Evolutionary conservation across 208 protist genomes (phyloP), one percentile per base, ranked within the genome.

Genomic region (Acanthamoeba royreba): DNA sequence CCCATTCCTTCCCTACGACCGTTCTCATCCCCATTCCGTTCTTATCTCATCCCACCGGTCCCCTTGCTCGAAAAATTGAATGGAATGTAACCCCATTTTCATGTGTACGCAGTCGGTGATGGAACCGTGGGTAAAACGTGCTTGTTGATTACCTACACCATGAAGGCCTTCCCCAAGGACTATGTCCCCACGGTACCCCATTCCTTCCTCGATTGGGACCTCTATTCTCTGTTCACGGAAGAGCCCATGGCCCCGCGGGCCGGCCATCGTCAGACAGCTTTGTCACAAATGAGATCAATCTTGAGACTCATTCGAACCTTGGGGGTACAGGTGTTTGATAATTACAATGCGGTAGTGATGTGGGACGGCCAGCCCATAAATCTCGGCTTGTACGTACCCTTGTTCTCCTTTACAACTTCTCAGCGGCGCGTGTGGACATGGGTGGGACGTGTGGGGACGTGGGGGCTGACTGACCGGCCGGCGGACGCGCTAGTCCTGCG

Each of bases 131-230:
- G 74, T 8, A 85, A 85, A 42, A 85, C 74, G 8, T 85, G 74
- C 45, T 42, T 85, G n/a, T n/a, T 85, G 11, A 85, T 85, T 25
- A 52, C 74, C 4, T 85, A 85, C 74, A 85, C 74, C 74, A 85
- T 85, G 74, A 85, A 85, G 45, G 74, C 74, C 38, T 85, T 85
- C 38, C 74, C 74, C 38, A 85, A n/a, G 74, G 74, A 85, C 38
- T 85, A 85, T 31, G 38, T 85, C 13, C 74, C 74, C 74, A 85
- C 74, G 2, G 74, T 85, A 72, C 61, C n/a, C n/a, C 28, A 9
- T 35, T 35, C 61, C 61, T 4, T 2, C 28, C 3, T 33, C n/a
- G 25, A n/a, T n/a, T n/a, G n/a, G n/a, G n/a, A n/a, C n/a, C n/a
- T n/a, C n/a, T n/a, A n/a, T n/a, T n/a, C n/a, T n/a, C n/a, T n/a